Evolutionary conservation across 2,329 filamentous ascomycete species (phyloP), one percentile per base, ranked within the genome.

Genomic region (Fusarium fracticaudum): DNA sequence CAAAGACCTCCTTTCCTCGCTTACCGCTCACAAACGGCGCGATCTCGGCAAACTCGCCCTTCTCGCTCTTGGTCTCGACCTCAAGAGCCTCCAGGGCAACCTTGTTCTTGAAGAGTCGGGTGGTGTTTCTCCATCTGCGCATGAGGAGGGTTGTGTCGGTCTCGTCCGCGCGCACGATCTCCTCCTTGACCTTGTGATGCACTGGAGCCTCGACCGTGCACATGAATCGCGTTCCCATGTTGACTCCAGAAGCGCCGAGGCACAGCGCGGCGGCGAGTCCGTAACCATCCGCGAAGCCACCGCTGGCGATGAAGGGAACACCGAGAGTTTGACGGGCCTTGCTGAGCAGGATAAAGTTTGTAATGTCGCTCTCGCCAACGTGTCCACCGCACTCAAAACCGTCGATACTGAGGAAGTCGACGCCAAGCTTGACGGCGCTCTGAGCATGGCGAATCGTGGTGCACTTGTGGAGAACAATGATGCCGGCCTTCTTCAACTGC

Each of bases 161-260:
- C 87, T 99, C 96, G 73, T 94, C 88, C 3, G 95, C 93, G 63
- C 91, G 88, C 58, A 98, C 95, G 79, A 99, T 99, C 76, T 93
- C 88, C 83, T 97, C 88, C 88, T 99, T 99, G 86, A 99, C 94
- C 76, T 97, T 97, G 55, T 90, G 82, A 85, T 99, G 96, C 73
- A 99, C 93, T 2, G 96, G 96, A 22, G 95, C 92, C 84, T 98
- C 96, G 50, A 96, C 87, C 1, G 96, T 98, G 86, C 93, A 96
- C 94, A 99, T 97, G 86, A 98, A 99, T 47, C 96, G 88, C 15
- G 96, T 99, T 66, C 96, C 96, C 96, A 99, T 99, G 85, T 99
- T 99, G 85, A 98, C 92, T 72, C 96, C 96, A 82, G 94, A 94
- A 0, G 96, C 96, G 41, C 96, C 96, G 18, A 99, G 89, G 45